A percentile compares a stretch with the other conserved stretches of the same genome.
phyloP scores from a whole-genome alignment of 1,284 basidiomycete species.

The Rhodotorula sp. region DNA sequence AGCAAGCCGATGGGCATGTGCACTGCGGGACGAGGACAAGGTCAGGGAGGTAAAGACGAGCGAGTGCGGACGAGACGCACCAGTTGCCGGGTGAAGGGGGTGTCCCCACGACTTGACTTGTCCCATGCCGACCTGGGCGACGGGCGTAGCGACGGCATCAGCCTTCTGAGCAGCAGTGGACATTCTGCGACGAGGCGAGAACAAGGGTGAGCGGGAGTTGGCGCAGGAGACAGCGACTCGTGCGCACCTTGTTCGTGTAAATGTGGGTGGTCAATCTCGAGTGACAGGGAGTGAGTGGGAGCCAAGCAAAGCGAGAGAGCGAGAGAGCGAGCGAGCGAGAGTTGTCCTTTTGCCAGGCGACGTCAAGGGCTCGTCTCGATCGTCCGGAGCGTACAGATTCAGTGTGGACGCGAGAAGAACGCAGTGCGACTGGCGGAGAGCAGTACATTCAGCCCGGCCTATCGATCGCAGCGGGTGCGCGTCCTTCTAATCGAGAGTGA shows the following conservation, averaged over 20 bases:
- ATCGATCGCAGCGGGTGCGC: neutral
- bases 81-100: constrained; percentile 29
- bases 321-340: neutral
- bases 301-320: neutral
- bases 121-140: constrained; percentile 12
- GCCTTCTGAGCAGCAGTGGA: constrained; percentile 2
- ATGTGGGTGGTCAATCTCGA: neutral
- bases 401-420: neutral
- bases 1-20: constrained; percentile 41
- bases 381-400: no score
- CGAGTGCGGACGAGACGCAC: neutral
- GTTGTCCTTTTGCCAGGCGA: neutral
- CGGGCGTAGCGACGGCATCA: neutral
- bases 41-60: neutral
- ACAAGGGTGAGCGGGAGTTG: neutral
- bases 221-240: neutral
- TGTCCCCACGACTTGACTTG: constrained; percentile 1
- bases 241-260: neutral
- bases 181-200: neutral
- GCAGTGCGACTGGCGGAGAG: neutral
- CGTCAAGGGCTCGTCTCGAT: neutral
- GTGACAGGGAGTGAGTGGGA: neutral
- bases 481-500: no score
- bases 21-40: neutral
- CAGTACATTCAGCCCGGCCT: no score